These are phyloP conservation scores for Candida sanyaensis DNA, from an alignment of 1,139 yeast species.

Conservation along the genomic window DNA sequence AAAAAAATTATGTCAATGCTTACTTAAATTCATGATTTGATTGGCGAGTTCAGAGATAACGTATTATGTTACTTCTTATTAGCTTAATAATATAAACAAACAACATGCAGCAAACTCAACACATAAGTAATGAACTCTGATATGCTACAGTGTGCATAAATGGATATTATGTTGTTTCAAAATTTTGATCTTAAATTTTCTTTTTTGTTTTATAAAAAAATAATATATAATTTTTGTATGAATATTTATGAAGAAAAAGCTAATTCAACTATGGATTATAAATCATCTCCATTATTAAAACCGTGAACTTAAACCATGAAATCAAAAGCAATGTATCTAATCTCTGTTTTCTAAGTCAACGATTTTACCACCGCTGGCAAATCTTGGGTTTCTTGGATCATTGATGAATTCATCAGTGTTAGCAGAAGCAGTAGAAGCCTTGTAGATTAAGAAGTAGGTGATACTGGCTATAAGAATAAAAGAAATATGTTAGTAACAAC, in stretches of 20 bases:
- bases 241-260: background rate
- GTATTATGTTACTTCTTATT: no score
- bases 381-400: slow-evolving; percentile 59
- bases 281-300: background rate
- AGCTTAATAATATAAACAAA: no score
- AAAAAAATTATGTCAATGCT: slow-evolving; percentile 1
- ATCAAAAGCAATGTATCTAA: background rate
- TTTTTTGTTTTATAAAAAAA: background rate
- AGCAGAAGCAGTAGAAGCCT: slow-evolving; percentile 45
- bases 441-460: slow-evolving; percentile 46
- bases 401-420: slow-evolving; percentile 53
- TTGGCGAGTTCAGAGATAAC: background rate
- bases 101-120: no score
- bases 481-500: slow-evolving; percentile 19
- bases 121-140: no score
- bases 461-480: slow-evolving; percentile 35
- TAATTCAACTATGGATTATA: background rate
- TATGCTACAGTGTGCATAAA: no score
- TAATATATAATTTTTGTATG: slow-evolving; percentile 1
- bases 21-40: slow-evolving; percentile 2
- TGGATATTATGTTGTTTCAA: no score
- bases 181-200: no score
- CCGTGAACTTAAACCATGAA: background rate
- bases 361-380: slow-evolving; percentile 52
- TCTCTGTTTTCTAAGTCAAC: slow-evolving; percentile 43